Evolutionary conservation across 2,329 filamentous ascomycete species (phyloP), one percentile per base, ranked within the genome.

Genomic region (Microcera coccophila): DNA sequence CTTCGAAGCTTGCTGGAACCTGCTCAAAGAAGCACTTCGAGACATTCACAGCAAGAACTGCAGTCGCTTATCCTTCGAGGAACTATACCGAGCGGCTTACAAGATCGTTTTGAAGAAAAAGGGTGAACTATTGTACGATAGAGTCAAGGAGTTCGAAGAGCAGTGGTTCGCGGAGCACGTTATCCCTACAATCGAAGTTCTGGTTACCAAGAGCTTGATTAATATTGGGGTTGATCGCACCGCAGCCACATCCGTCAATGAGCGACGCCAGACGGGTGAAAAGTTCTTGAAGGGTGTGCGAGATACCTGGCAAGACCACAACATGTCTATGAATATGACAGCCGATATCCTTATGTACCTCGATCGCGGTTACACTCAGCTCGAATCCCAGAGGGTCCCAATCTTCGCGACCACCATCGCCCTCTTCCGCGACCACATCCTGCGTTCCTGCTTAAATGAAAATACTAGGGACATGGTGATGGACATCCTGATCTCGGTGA

Each of bases 271-370:
- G 33, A 84, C 86, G 26, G 90, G 90, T 36, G 90, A 95, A 65
- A 83, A 78, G 59, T 94, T 97, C 52, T 67, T 98, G 45, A 80
- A 79, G 42, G 84, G 81, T 0, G 66, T 97, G 12, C 85, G 85
- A 54, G 75, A 82, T 44, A 81, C 84, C 3, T 98, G 90, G 89
- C 81, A 90, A 47, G 86, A 94, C 49, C 90, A 98, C 61, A 87
- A 90, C 61, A 79, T 87, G 43, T 90, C 87, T 34, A 95, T 95
- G 87, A 90, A 89, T 61, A 97, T 97, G 91, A 84, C 89, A 38
- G 90, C 90, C 4, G 93, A 97, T 64, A 89, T 97, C 22, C 75
- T 97, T 39, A 96, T 97, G 90, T 96, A 96, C 61, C 88, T 98
- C 74, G 91, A 98, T 62, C 85, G 90, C 38, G 84, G 90, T 20